These are phyloP conservation scores for Aspergillus ruber DNA, from an alignment of 2,329 filamentous ascomycete species.

Conservation along the genomic window DNA sequence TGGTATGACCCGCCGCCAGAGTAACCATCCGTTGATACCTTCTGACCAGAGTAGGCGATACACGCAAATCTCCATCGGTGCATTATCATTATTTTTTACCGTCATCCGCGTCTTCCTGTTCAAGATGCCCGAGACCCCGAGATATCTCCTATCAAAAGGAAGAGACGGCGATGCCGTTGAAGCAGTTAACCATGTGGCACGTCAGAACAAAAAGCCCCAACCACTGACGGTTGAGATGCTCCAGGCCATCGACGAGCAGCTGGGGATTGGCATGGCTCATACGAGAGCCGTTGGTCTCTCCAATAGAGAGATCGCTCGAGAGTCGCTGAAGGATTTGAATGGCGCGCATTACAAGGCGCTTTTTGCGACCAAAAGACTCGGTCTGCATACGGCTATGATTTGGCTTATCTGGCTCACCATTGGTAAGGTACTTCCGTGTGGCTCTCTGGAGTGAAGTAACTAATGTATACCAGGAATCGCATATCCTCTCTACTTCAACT, in stretches of 20 bases:
- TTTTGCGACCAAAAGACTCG: conserved; percentile 19
- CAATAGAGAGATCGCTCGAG: conserved; percentile 20
- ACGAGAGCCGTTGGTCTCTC: conserved; percentile 10
- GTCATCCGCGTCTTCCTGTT: conserved; percentile 22
- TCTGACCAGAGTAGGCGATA: conserved; percentile 15
- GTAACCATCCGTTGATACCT: background rate
- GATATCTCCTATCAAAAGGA: conserved; percentile 23
- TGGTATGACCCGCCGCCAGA: conserved; percentile 12
- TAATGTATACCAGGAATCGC: conserved; percentile 24
- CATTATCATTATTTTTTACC: conserved; percentile 18
- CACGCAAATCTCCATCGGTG: conserved; percentile 21
- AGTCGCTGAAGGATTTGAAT: conserved; percentile 24
- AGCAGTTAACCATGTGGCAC: conserved; percentile 37
- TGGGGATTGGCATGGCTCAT: conserved; percentile 2
- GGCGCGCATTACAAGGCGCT: conserved; percentile 21
- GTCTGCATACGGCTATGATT: conserved; percentile 28
- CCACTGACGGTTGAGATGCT: conserved; percentile 26
- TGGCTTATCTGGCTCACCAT: conserved; percentile 43
- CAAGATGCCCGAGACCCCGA: conserved; percentile 23
- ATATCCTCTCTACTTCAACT: conserved; percentile 44
- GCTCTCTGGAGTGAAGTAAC: background rate
- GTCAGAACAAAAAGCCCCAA: conserved; percentile 20
- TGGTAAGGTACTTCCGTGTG: conserved; percentile 1
- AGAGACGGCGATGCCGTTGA: conserved; percentile 44
- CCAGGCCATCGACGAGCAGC: conserved; percentile 19